Conservation (phyloP, 169 alveolate genomes). For the Cystoisospora suis region DNA sequence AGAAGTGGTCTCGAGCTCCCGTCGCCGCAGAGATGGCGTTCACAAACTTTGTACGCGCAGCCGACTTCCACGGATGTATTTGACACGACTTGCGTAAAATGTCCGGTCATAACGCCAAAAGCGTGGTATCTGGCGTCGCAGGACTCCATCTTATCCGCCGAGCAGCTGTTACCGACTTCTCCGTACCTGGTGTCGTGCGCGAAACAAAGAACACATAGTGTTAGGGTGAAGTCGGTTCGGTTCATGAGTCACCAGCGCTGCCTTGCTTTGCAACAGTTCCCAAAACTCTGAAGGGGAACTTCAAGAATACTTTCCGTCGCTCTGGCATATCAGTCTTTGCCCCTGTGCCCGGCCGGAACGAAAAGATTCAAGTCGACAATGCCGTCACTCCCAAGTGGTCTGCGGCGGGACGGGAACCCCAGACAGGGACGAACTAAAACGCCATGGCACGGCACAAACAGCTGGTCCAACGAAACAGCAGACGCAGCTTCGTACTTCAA, state of each 20-base stretch:
- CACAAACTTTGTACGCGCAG: constrained; percentile 53
- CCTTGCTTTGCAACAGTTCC: background rate
- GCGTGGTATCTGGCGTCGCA: constrained; percentile 38
- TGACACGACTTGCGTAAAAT: constrained; percentile 32
- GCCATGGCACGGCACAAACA: too few species aligned
- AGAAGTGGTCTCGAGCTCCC: background rate
- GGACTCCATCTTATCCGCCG: constrained; percentile 22
- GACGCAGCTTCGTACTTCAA: too few species aligned
- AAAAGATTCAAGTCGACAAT: too few species aligned
- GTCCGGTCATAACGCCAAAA: constrained; percentile 49
- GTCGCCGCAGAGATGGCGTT: background rate
- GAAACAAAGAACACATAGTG: background rate
- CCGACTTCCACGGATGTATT: background rate
- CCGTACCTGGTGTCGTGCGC: constrained; percentile 9
- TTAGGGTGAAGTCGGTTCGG: background rate
- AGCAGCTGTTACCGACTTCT: constrained; percentile 42
- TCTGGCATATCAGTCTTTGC: background rate
- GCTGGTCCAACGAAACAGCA: too few species aligned
- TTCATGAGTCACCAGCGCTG: background rate
- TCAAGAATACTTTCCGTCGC: background rate
- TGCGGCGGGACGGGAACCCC: too few species aligned
- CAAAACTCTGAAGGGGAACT: background rate
- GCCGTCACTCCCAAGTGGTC: too few species aligned
- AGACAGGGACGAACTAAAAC: too few species aligned
- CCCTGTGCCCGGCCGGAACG: too few species aligned